Conservation (phyloP, 306 rosid genomes). For the Cicer chorassanicum region DNA sequence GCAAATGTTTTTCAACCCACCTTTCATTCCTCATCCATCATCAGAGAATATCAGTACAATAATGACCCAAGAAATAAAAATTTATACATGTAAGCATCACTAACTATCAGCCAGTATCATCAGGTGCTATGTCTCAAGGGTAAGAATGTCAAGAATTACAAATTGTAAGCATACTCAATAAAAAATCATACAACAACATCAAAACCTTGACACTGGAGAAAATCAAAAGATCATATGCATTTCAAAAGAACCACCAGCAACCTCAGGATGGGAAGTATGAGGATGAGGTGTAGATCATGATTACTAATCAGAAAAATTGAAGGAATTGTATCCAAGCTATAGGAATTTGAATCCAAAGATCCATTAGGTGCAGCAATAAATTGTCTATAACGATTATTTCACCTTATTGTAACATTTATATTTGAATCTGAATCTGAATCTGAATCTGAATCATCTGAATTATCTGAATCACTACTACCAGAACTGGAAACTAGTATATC, state of each 20-base stretch:
- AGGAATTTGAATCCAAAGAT: constrained; percentile 17
- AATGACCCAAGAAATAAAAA: constrained; percentile 9
- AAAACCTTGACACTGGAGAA: constrained; percentile 29
- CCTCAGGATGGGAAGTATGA: constrained; percentile 9
- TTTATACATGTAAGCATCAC: constrained; percentile 12
- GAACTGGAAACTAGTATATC: constrained; percentile 60
- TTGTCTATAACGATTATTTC: constrained; percentile 33
- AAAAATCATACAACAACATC: background rate
- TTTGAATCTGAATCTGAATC: constrained; percentile 60
- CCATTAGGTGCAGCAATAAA: constrained; percentile 23
- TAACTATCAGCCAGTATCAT: constrained; percentile 24
- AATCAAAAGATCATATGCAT: constrained; percentile 22
- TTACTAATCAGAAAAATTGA: constrained; percentile 24
- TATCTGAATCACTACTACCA: constrained; percentile 74
- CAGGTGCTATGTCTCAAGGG: constrained; percentile 3
- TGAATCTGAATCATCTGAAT: constrained; percentile 64
- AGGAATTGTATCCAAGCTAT: constrained; percentile 13
- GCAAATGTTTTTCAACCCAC: constrained; percentile 16
- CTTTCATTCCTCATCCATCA: constrained; percentile 23
- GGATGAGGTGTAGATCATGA: background rate
- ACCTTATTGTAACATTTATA: constrained; percentile 65
- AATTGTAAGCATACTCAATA: background rate
- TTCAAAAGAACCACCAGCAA: constrained; percentile 20
- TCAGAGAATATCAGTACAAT: constrained; percentile 29
- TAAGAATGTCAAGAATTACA: constrained; percentile 9